These are phyloP conservation scores for Penicillium griseofulvum DNA, from an alignment of 2,329 filamentous ascomycete genomes.

Conservation along the genomic window DNA sequence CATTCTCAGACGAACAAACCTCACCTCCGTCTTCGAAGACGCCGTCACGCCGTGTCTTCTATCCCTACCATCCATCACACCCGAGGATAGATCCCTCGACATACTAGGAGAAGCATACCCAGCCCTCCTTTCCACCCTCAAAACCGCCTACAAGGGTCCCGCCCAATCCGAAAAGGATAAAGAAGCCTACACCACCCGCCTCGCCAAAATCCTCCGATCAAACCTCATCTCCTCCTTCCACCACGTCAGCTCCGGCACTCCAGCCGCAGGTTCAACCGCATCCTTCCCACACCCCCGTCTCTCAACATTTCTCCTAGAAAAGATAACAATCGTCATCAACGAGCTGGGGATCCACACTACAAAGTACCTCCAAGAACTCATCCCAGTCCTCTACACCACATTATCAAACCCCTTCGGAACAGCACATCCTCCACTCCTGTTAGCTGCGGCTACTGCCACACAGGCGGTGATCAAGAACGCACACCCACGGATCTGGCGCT, in stretches of 20 bases:
- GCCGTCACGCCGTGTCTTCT: constrained; percentile 63
- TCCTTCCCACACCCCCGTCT: constrained; percentile 45
- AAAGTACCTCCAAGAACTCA: constrained; percentile 55
- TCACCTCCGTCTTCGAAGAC: constrained; percentile 47
- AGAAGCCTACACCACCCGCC: constrained; percentile 22
- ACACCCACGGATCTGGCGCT: constrained; percentile 66
- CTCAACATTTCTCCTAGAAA: constrained; percentile 48
- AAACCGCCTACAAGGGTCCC: constrained; percentile 42
- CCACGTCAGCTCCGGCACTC: constrained; percentile 48
- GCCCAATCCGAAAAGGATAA: constrained; percentile 22
- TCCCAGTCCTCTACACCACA: constrained; percentile 65
- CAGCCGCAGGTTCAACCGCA: constrained; percentile 43
- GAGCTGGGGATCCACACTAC: constrained; percentile 40
- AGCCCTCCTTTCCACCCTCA: constrained; percentile 60
- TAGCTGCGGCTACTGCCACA: constrained; percentile 54
- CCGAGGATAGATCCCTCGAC: constrained; percentile 64
- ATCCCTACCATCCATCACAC: constrained; percentile 73
- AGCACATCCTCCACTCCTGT: constrained; percentile 54
- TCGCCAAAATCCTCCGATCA: constrained; percentile 33
- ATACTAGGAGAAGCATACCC: constrained; percentile 66
- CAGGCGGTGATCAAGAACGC: constrained; percentile 59
- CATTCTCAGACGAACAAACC: constrained; percentile 43
- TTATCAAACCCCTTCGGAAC: constrained; percentile 68
- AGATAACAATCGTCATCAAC: constrained; percentile 26
- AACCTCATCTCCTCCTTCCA: constrained; percentile 41